phyloP scores from a whole-genome alignment of 495 filamentous ascomycete species.

The Aspergillus conjunctus region DNA sequence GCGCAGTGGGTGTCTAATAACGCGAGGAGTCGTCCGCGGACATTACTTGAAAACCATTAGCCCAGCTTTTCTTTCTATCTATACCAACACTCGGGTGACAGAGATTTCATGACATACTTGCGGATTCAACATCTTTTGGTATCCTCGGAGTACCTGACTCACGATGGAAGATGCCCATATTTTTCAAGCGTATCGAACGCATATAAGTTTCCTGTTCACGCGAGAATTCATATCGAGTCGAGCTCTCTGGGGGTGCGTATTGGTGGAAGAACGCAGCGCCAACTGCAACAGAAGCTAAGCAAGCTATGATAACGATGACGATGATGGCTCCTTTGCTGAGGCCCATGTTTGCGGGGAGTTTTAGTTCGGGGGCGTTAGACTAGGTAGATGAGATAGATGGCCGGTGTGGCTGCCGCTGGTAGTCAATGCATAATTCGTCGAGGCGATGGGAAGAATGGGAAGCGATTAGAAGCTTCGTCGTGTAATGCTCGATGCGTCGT shows the following conservation, averaged over 20 bases:
- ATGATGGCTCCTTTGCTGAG: slow-evolving; percentile 41
- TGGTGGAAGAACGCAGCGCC: slow-evolving; percentile 39
- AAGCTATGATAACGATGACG: slow-evolving; percentile 46
- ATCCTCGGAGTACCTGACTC: slow-evolving; percentile 24
- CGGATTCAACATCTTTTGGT: slow-evolving; percentile 36
- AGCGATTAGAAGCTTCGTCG: neutral
- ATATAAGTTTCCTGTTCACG: slow-evolving; percentile 44
- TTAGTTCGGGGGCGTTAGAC: neutral
- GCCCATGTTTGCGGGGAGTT: slow-evolving; percentile 25
- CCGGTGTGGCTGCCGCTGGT: neutral
- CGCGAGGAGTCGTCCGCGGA: slow-evolving; percentile 12
- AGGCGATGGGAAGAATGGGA: neutral
- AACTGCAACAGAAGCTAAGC: slow-evolving; percentile 38
- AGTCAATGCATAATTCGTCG: slow-evolving; percentile 13
- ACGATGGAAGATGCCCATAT: slow-evolving; percentile 31
- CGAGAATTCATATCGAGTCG: slow-evolving; percentile 21
- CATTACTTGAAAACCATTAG: slow-evolving; percentile 4
- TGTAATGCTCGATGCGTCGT: neutral
- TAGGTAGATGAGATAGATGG: neutral
- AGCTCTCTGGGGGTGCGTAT: slow-evolving; percentile 30
- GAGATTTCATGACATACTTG: slow-evolving; percentile 28
- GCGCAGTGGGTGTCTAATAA: neutral
- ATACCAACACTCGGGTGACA: neutral
- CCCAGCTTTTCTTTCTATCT: neutral
- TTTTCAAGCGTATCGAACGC: slow-evolving; percentile 40